phyloP scores from a whole-genome alignment of 345 rosid genomes.

The Brassica carinata region DNA sequence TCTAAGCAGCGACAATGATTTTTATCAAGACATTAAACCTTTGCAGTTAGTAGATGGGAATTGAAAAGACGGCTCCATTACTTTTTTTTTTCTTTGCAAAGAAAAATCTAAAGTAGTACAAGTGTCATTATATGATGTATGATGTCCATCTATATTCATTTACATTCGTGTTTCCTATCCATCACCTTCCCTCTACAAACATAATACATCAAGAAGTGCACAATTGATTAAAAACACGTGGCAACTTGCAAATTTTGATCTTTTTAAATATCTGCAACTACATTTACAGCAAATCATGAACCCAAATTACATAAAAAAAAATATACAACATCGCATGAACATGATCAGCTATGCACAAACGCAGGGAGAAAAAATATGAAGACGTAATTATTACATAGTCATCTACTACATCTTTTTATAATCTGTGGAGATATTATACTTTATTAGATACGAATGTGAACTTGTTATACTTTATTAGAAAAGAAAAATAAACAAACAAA shows the following conservation, averaged over 20 bases:
- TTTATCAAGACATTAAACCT: background rate
- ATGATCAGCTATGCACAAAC: background rate
- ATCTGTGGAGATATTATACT: background rate
- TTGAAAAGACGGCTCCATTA: slow-evolving; percentile 6
- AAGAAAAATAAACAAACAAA: background rate
- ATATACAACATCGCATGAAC: background rate
- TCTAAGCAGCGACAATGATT: background rate
- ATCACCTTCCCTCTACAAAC: background rate
- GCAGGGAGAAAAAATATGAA: background rate
- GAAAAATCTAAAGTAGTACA: background rate
- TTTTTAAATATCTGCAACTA: background rate
- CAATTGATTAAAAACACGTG: background rate
- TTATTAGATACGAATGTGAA: slow-evolving; percentile 20
- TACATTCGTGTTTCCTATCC: slow-evolving; percentile 9
- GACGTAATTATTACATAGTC: background rate
- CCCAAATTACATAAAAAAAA: background rate
- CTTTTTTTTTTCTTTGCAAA: background rate
- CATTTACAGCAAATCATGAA: background rate
- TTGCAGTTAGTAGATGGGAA: slow-evolving; percentile 25
- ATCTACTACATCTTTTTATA: slow-evolving; percentile 13
- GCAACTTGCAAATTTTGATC: background rate
- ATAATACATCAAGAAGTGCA: background rate
- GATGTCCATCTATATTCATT: slow-evolving; percentile 12
- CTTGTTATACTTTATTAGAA: background rate
- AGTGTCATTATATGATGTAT: slow-evolving; percentile 2